phyloP scores from a whole-genome alignment of 768 basidiomycete genomes.

The Fomitopsis pulvina region DNA sequence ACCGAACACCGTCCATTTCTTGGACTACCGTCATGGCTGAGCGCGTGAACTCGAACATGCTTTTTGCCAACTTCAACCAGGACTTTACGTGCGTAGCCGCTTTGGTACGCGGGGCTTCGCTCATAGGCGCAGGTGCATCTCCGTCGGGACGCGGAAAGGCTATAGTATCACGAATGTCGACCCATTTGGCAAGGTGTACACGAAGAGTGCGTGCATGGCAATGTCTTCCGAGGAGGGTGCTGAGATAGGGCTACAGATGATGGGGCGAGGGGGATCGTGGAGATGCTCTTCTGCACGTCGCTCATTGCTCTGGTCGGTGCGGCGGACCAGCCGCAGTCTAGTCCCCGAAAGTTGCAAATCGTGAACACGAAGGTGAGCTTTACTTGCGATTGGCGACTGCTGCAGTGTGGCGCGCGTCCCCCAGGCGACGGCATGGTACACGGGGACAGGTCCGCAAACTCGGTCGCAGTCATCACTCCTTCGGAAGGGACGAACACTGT shows the following conservation, averaged over 20 bases:
- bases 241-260: slow-evolving; percentile 49
- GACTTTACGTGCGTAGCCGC: slow-evolving; percentile 73
- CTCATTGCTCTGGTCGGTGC: slow-evolving; percentile 96
- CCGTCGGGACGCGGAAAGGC: slow-evolving; percentile 90
- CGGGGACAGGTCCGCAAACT: too few species aligned
- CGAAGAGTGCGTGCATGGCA: slow-evolving; percentile 71
- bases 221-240: neutral
- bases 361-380: slow-evolving; percentile 97
- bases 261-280: slow-evolving; percentile 92
- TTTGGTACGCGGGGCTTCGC: neutral
- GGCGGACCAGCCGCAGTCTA: slow-evolving; percentile 85
- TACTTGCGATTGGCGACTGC: too few species aligned
- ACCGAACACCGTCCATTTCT: neutral
- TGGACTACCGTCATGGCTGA: slow-evolving; percentile 25
- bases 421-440: too few species aligned
- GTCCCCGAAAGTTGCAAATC: slow-evolving; percentile 92
- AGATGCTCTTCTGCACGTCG: slow-evolving; percentile 99
- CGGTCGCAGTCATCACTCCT: too few species aligned
- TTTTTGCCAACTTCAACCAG: slow-evolving; percentile 96
- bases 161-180: slow-evolving; percentile 98
- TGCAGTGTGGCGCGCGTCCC: too few species aligned
- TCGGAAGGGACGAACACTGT: too few species aligned
- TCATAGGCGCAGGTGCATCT: slow-evolving; percentile 59
- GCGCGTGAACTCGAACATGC: slow-evolving; percentile 43
- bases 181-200: slow-evolving; percentile 94